These are phyloP conservation scores for Lactarius psammicola DNA, from an alignment of 768 basidiomycete genomes.

Conservation along the genomic window DNA sequence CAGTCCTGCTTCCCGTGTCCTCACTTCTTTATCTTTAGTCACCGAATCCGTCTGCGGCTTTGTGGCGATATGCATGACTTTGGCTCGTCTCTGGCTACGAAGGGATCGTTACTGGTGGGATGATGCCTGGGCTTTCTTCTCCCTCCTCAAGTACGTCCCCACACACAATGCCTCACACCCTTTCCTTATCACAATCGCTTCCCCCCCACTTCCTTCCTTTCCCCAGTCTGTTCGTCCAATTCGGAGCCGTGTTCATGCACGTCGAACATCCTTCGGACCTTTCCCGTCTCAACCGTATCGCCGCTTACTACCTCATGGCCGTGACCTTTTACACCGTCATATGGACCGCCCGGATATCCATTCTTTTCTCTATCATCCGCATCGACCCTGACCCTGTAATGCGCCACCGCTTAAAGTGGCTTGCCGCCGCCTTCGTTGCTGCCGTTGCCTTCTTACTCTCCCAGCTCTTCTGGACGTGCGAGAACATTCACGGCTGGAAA, in stretches of 20 bases:
- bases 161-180: neutral
- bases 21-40: slow-evolving; percentile 21
- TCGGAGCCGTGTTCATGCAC: slow-evolving; percentile 33
- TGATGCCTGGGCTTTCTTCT: slow-evolving; percentile 33
- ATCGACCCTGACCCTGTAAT: slow-evolving; percentile 43
- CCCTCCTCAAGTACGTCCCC: slow-evolving; percentile 26
- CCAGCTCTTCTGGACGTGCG: slow-evolving; percentile 48
- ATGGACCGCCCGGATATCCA: slow-evolving; percentile 45
- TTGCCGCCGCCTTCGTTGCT: slow-evolving; percentile 34
- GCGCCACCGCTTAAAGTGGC: slow-evolving; percentile 22
- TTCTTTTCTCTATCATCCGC: slow-evolving; percentile 54
- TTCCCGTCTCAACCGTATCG: slow-evolving; percentile 29
- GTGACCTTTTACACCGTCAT: slow-evolving; percentile 33
- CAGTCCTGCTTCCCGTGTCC: neutral
- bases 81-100: slow-evolving; percentile 30
- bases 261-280: slow-evolving; percentile 27
- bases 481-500: slow-evolving; percentile 44
- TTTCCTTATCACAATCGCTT: neutral
- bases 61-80: slow-evolving; percentile 31
- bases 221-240: slow-evolving; percentile 29
- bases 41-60: slow-evolving; percentile 32
- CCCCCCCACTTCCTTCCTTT: neutral
- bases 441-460: slow-evolving; percentile 41
- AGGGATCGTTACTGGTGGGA: slow-evolving; percentile 34
- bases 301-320: slow-evolving; percentile 35